Base-by-base conservation (phyloP, 306 rosid species). In the Rosa lucieae region DNA sequence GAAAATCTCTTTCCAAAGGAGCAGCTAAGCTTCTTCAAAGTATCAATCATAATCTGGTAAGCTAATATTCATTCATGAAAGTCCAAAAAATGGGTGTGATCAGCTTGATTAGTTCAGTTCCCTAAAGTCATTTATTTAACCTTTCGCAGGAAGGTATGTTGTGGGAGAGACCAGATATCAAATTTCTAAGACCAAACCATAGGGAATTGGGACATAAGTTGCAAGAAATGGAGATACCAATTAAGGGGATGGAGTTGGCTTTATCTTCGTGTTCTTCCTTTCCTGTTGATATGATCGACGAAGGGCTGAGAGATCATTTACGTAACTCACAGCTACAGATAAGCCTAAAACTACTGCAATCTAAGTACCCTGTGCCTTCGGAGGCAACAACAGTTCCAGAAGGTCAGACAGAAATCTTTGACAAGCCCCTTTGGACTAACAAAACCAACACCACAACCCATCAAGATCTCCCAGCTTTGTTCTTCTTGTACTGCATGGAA, bases 211-310 rank as follows among this genome's bases (percentile, higher is more conserved):
- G 79, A 71, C 85, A 81, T 23, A 87, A 81, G 44, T 62, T 88
- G 74, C 90, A 78, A 72, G 82, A 79, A 69, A 70, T 77, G 72
- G 97, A 88, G 82, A 56, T 83, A 32, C 83, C 90, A 18, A 29
- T 94, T 12, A 84, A 86, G 68, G 97, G 95, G 52, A 92, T 92
- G 92, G 91, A 84, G 67, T 81, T 87, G 62, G 97, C 97, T 73
- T 65, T 89, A 65, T 85, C 91, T 29, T 82, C 77, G 20, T 82
- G 73, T 75, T 18, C 84, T 80, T 79, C 90, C 5, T 79, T 79
- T 70, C 87, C 87, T n/a, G 70, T 79, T 44, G 78, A 81, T 42
- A 66, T 79, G 78, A 80, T 86, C 20, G 88, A 89, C 63, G 91
- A 86, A 35, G 87, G 83, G 58, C 84, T 92, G 61, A 86, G 79